Evolutionary conservation across 805 yeast species (phyloP), one percentile per base, ranked within the genome.

Genomic region (Cyberlindnera lachancei): DNA sequence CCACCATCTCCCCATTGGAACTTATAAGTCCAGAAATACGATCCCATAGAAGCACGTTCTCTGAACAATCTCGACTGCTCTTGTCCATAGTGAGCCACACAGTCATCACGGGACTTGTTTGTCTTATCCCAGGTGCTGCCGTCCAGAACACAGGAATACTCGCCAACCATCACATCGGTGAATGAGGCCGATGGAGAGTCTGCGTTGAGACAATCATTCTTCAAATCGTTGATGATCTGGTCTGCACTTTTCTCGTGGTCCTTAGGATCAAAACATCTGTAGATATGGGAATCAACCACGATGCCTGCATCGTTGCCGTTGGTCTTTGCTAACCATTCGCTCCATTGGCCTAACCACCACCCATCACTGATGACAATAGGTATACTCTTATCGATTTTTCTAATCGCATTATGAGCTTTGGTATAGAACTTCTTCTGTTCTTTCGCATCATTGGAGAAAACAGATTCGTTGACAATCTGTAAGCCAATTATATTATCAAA

Each of bases 1-100:
- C 97, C 97, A 26, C 96, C 96, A 50, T 79, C 80, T 3, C 96
- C 96, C 36, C 75, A 66, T 52, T 80, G 73, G 51, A 88, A 88
- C 58, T 86, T 85, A 55, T 61, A 82, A 2, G 95, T 83, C 97
- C 97, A 90, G 58, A 92, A 90, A 56, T 69, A 88, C 37, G 73
- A 67, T 0, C 97, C 97, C 35, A 75, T 69, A 8, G 65, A 55
- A 2, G 90, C 79, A 22, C 79, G 58, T 23, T 68, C 45, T 5
- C 53, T 49, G 48, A 82, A 72, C 6, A 70, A 41, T 3, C 57
- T 48, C 5, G 56, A 42, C 53, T 85, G 78, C n/a, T 53, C 55
- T 14, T 61, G 61, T 9, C 95, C 95, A 50, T 63, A 88, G 30
- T 69, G 58, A 23, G 53, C 56, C 10, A 80, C 86, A n/a, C 69